Evolutionary conservation across 257 asterid species (phyloP), one percentile per base, ranked within the genome.

Genomic region (Jaltomata sinuosa): DNA sequence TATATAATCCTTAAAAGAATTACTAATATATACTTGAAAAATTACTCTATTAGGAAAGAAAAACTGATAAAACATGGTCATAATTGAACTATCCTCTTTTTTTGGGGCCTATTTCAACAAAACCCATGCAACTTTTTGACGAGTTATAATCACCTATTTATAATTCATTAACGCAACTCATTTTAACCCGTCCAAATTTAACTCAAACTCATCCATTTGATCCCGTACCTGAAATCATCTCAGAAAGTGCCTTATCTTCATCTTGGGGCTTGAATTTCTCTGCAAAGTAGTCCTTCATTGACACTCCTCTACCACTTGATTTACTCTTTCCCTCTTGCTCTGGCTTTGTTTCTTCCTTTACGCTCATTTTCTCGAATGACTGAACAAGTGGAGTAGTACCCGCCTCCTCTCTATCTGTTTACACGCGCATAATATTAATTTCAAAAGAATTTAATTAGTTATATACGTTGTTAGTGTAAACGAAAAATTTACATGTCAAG

Each of bases 171-270:
- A 54, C 62, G 2, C 27, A 2, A 54, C 3, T 54, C 12, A 0
- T n/a, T 3, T 55, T 55, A 9, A 55, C 8, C 5, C 3, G 5
- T 0, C 3, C 64, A 55, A 55, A 55, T 21, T 55, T 8, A 55
- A 9, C 64, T n/a, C 29, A 55, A n/a, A n/a, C n/a, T n/a, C n/a
- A n/a, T 57, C 6, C 64, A n/a, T n/a, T 9, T n/a, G 1, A 9
- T 1, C 1, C 1, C 15, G 0, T 57, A 64, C 72, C 72, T 0
- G 91, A 83, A 45, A 95, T 94, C 52, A 80, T 88, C 55, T 91
- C 88, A 0, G 99, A 95, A 1, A 95, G 83, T 4, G 94, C 98
- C 87, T 89, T 93, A 27, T 94, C 99, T 45, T 95, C 99, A 0
- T 95, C 98, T 0, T 94, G 89, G 0, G 97, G 98, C 83, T 87